Conservation (phyloP, 1,139 yeast species). For the Blastobotrys petasosporus region DNA sequence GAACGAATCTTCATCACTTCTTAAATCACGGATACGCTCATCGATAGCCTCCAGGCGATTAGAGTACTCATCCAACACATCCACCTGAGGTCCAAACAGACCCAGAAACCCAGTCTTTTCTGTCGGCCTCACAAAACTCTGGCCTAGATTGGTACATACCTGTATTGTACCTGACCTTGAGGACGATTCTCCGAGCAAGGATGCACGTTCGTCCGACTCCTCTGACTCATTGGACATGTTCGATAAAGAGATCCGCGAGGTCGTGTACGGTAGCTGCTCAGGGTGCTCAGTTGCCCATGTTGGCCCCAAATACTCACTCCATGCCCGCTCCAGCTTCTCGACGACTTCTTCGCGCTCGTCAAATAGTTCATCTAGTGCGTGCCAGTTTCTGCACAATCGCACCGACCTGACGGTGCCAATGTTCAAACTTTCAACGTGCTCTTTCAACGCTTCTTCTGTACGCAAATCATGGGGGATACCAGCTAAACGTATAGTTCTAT, state of each 20-base stretch:
- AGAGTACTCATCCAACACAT: slow-evolving; percentile 58
- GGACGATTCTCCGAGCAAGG: not conserved
- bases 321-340: slow-evolving; percentile 57
- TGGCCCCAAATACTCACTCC: slow-evolving; percentile 66
- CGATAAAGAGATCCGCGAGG: not conserved
- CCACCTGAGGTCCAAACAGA: slow-evolving; percentile 50
- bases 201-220: slow-evolving; percentile 11
- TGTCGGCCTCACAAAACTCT: slow-evolving; percentile 35
- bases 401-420: slow-evolving; percentile 76
- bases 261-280: slow-evolving; percentile 2
- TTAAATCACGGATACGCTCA: slow-evolving; percentile 45
- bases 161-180: not conserved
- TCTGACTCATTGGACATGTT: slow-evolving; percentile 6
- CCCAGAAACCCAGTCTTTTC: slow-evolving; percentile 45
- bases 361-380: slow-evolving; percentile 57
- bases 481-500: slow-evolving; percentile 79
- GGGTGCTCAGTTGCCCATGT: slow-evolving; percentile 22
- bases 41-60: slow-evolving; percentile 53
- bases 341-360: slow-evolving; percentile 51
- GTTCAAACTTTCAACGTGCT: slow-evolving; percentile 69
- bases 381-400: slow-evolving; percentile 84
- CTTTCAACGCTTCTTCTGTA: slow-evolving; percentile 58
- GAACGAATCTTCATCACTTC: slow-evolving; percentile 41
- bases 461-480: slow-evolving; percentile 87
- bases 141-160: not conserved